phyloP scores from a whole-genome alignment of 768 basidiomycete genomes.

The Russula foetens region DNA sequence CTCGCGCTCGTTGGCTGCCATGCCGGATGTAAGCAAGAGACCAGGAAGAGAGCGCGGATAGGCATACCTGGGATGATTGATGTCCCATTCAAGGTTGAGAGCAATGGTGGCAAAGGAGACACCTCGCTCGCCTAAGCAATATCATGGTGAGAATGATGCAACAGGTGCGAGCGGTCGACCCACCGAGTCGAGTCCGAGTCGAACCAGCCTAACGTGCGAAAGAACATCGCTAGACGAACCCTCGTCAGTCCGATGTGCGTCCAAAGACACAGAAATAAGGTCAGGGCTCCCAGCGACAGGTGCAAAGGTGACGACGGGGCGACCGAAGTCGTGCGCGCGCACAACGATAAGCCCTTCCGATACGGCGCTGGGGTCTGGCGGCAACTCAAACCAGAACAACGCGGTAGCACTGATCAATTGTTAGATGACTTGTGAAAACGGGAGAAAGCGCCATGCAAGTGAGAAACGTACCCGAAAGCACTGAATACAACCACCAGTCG shows the following conservation, averaged over 20 bases:
- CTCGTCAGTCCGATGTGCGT: slow-evolving; percentile 32
- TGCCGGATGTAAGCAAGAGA: neutral
- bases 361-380: slow-evolving; percentile 1
- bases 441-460: neutral
- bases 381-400: slow-evolving; percentile 43
- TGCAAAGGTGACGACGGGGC: slow-evolving; percentile 55
- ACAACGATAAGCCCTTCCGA: neutral
- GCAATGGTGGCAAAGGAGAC: slow-evolving; percentile 26
- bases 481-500: slow-evolving; percentile 49
- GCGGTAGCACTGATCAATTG: slow-evolving; percentile 52
- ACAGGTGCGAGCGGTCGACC: neutral
- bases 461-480: slow-evolving; percentile 55
- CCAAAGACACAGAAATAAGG: slow-evolving; percentile 41
- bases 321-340: slow-evolving; percentile 40
- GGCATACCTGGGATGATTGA: slow-evolving; percentile 40
- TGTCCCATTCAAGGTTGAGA: slow-evolving; percentile 39
- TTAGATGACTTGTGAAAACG: neutral
- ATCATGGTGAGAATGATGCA: neutral
- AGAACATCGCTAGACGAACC: neutral
- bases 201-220: neutral
- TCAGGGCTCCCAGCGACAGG: slow-evolving; percentile 28
- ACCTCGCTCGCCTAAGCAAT: slow-evolving; percentile 32
- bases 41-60: neutral
- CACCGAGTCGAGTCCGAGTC: slow-evolving; percentile 33
- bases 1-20: slow-evolving; percentile 40